phyloP scores from a whole-genome alignment of 2,329 filamentous ascomycete species.

The Beauveria caledonica region DNA sequence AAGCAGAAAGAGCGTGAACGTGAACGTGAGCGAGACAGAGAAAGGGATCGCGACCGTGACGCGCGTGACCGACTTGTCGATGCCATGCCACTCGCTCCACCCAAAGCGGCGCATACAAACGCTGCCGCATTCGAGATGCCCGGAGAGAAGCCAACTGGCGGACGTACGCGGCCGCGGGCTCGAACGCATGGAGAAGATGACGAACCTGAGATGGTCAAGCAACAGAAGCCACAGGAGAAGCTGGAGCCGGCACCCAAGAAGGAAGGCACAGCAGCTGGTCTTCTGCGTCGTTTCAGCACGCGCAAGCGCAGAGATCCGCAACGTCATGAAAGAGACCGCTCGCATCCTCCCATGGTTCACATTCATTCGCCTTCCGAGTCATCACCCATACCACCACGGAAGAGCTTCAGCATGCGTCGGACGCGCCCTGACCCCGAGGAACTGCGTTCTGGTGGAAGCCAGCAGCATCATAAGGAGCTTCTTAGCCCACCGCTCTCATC shows the following conservation, averaged over 20 bases:
- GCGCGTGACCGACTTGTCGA: conserved; percentile 17
- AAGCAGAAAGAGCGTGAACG: conserved; percentile 20
- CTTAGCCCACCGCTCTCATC: conserved; percentile 63
- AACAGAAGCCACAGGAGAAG: conserved; percentile 39
- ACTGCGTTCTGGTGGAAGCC: conserved; percentile 49
- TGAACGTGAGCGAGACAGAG: conserved; percentile 25
- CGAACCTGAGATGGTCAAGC: conserved; percentile 50
- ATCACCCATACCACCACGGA: conserved; percentile 54
- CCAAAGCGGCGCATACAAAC: conserved; percentile 85
- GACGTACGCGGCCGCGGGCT: conserved; percentile 73
- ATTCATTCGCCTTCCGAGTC: conserved; percentile 69
- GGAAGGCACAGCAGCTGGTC: conserved; percentile 76
- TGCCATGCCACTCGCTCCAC: conserved; percentile 62
- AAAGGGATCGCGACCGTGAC: conserved; percentile 21
- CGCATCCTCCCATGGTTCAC: conserved; percentile 64
- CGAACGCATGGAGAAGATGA: conserved; percentile 95
- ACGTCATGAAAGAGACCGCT: conserved; percentile 53
- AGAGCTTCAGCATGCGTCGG: conserved; percentile 78
- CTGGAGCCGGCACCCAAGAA: conserved; percentile 61
- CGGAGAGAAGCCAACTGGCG: conserved; percentile 78
- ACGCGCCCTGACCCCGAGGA: conserved; percentile 48
- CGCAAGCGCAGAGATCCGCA: conserved; percentile 63
- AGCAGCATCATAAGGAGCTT: conserved; percentile 70
- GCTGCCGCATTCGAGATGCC: conserved; percentile 76
- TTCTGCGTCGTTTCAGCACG: conserved; percentile 87